Evolutionary conservation across 192 early-diverging fungal genomes (phyloP).

Genomic region (Coemansia sp.): DNA sequence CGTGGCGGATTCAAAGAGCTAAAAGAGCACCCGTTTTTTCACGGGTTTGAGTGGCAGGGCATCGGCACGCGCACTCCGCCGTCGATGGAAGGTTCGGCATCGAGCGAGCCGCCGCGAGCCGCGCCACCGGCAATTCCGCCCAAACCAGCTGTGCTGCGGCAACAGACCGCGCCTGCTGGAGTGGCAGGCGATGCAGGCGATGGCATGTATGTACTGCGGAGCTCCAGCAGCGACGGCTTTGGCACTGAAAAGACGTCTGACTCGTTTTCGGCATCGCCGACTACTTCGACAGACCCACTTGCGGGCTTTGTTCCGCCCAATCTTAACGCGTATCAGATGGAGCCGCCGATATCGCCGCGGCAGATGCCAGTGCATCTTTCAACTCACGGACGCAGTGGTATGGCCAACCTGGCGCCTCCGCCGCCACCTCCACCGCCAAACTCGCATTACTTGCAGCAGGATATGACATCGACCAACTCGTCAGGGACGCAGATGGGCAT

Average conservation of each 20-base stretch:
- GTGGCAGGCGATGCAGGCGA: background rate
- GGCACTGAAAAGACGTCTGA: slow-evolving; percentile 42
- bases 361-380: slow-evolving; percentile 40
- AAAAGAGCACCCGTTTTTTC: slow-evolving; percentile 79
- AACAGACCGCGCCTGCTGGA: slow-evolving; percentile 8
- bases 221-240: slow-evolving; percentile 51
- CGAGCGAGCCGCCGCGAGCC: slow-evolving; percentile 1
- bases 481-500: slow-evolving; percentile 8
- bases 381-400: background rate
- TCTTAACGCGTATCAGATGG: slow-evolving; percentile 26
- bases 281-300: slow-evolving; percentile 37
- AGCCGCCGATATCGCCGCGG: slow-evolving; percentile 35
- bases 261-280: slow-evolving; percentile 38
- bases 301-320: slow-evolving; percentile 19
- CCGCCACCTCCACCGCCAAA: slow-evolving; percentile 25
- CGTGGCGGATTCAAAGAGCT: slow-evolving; percentile 60
- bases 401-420: slow-evolving; percentile 11
- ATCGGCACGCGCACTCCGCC: slow-evolving; percentile 46
- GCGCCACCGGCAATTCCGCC: slow-evolving; percentile 45
- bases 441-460: slow-evolving; percentile 21
- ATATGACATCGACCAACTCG: slow-evolving; percentile 5
- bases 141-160: slow-evolving; percentile 42
- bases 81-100: slow-evolving; percentile 25
- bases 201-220: slow-evolving; percentile 8
- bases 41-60: slow-evolving; percentile 70